Base-by-base conservation (phyloP, 768 basidiomycete species). In the Kwoniella sp. region DNA sequence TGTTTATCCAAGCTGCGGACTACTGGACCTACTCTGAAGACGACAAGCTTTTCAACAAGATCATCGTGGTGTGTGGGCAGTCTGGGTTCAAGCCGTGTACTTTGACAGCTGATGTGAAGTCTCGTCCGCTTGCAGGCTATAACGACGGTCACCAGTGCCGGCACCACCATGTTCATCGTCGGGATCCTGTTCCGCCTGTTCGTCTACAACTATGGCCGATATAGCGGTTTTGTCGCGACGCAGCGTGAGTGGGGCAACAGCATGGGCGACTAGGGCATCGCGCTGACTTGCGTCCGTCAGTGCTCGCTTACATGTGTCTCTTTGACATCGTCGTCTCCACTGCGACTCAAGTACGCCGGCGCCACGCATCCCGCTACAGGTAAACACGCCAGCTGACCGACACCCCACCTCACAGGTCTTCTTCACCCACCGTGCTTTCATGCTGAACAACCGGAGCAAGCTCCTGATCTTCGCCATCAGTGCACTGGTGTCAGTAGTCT, bases 361-460 rank as follows among this genome's bases (percentile, higher is more conserved):
- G 32, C 10, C 32, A 33, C n/a, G 10, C n/a, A n/a, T n/a, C n/a
- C n/a, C n/a, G n/a, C n/a, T n/a, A n/a, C n/a, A n/a, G n/a, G n/a
- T n/a, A n/a, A n/a, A n/a, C n/a, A n/a, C n/a, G n/a, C n/a, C n/a
- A n/a, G n/a, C n/a, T n/a, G n/a, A n/a, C n/a, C n/a, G n/a, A n/a
- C n/a, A n/a, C n/a, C n/a, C n/a, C n/a, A n/a, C n/a, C n/a, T n/a
- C n/a, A n/a, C n/a, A 50, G 49, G 15, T 43, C 17, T 50, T 50
- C 14, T 50, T 50, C 49, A 26, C 49, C 11, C 39, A 50, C 42
- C 39, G 49, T 11, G 49, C 49, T 4, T 50, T 32, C 49, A 31
- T 25, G 12, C 17, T 50, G 23, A 50, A 3, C 15, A 26, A 33
- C 10, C 20, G 26, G 15, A 41, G 39, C 17, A 50, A 50, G 31